These are phyloP conservation scores for Boletellus deceptivus DNA, from an alignment of 1,284 basidiomycete species.

Conservation along the genomic window DNA sequence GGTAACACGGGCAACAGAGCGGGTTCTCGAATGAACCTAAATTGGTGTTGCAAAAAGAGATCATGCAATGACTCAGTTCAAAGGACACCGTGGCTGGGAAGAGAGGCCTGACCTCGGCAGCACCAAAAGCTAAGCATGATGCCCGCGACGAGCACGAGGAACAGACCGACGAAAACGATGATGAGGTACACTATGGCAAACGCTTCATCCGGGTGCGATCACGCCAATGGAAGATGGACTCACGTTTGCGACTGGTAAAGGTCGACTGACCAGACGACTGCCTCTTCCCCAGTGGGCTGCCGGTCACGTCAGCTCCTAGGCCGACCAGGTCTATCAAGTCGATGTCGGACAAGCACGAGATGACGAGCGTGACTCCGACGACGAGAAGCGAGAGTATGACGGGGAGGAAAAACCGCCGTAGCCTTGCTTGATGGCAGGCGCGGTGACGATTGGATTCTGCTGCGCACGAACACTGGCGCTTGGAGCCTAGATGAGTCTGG, in stretches of 20 bases:
- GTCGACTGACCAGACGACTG: constrained; percentile 27
- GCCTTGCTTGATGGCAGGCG: constrained; percentile 38
- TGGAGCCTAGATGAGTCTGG: constrained; percentile 20
- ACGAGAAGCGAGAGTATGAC: constrained; percentile 31
- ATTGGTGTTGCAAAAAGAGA: too few species aligned
- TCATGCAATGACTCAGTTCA: too few species aligned
- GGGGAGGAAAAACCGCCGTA: constrained; percentile 37
- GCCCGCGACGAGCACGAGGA: constrained; percentile 48
- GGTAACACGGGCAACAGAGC: constrained; percentile 60
- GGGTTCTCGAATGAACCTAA: constrained; percentile 57
- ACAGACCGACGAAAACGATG: constrained; percentile 53
- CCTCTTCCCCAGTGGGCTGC: constrained; percentile 34
- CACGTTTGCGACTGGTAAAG: constrained; percentile 43
- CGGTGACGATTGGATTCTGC: constrained; percentile 23
- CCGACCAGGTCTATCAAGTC: constrained; percentile 23
- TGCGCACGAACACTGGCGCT: constrained; percentile 22
- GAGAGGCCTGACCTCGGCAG: constrained; percentile 44
- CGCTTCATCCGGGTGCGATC: too few species aligned
- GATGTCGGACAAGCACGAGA: constrained; percentile 33
- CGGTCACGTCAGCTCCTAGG: constrained; percentile 17
- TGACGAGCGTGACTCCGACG: constrained; percentile 30
- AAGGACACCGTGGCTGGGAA: too few species aligned
- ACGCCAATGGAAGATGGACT: constrained; percentile 9
- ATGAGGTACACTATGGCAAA: constrained; percentile 47
- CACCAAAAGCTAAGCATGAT: constrained; percentile 60